These are phyloP conservation scores for Boletus insuetus DNA, from an alignment of 768 basidiomycete genomes.

Conservation along the genomic window DNA sequence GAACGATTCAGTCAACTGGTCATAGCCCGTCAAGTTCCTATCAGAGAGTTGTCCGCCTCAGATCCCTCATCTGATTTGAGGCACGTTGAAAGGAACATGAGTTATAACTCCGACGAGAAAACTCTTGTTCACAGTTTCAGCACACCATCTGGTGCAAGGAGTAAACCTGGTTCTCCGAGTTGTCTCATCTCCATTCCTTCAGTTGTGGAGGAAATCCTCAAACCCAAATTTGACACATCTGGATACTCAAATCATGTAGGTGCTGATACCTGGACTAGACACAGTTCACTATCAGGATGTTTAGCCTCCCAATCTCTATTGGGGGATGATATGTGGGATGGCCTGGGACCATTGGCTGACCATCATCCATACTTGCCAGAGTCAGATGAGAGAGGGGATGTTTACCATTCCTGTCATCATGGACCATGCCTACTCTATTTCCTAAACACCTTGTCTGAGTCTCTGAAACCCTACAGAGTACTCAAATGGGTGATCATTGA, in stretches of 20 bases:
- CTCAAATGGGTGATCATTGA: slow-evolving; percentile 67
- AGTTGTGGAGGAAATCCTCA: slow-evolving; percentile 20
- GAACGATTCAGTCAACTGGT: slow-evolving; percentile 1
- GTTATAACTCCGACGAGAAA: slow-evolving; percentile 5
- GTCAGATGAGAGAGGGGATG: slow-evolving; percentile 45
- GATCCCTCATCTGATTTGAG: background rate
- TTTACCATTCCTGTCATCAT: slow-evolving; percentile 59
- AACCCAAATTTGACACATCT: slow-evolving; percentile 16
- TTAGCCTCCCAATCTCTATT: slow-evolving; percentile 12
- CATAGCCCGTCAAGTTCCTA: background rate
- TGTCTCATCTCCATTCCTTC: slow-evolving; percentile 6
- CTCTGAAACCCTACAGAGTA: slow-evolving; percentile 61
- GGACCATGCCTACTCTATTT: slow-evolving; percentile 67
- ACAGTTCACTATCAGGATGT: slow-evolving; percentile 3
- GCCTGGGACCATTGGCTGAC: slow-evolving; percentile 50
- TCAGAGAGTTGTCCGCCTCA: slow-evolving; percentile 6
- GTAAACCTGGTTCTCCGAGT: slow-evolving; percentile 4
- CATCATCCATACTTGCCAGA: slow-evolving; percentile 47
- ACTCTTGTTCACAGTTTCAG: slow-evolving; percentile 2
- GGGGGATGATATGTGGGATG: slow-evolving; percentile 36
- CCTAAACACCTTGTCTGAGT: slow-evolving; percentile 52
- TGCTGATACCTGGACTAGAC: slow-evolving; percentile 1
- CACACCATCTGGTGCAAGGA: slow-evolving; percentile 9
- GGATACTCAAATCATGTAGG: background rate
- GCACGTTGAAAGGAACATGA: background rate